Evolutionary conservation across 148 eudicot genomes (phyloP).

Genomic region (Rhododendron mucronatum): DNA sequence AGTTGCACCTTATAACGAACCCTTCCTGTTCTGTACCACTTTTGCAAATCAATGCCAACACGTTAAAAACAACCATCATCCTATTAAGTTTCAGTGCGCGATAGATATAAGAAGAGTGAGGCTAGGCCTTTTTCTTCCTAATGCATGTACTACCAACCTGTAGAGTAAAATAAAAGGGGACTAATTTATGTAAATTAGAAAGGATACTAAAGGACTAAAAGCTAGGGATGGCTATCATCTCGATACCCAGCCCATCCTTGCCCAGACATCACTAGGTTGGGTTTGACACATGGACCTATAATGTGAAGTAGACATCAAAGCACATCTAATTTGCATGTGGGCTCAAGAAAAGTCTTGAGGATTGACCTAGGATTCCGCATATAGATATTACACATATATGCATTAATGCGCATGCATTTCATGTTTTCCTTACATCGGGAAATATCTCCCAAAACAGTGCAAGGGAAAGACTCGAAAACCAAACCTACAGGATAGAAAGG

Average conservation of each 20-base stretch:
- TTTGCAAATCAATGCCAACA: background rate
- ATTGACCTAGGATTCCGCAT: background rate
- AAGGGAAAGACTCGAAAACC: background rate
- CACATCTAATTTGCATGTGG: background rate
- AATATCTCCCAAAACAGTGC: background rate
- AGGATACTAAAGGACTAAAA: background rate
- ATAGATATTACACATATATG: background rate
- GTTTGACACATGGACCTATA: background rate
- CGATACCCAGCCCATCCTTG: background rate
- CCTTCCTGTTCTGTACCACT: background rate
- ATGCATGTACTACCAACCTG: background rate
- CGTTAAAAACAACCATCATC: background rate
- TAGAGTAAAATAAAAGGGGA: background rate
- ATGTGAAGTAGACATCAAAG: background rate
- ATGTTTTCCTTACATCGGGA: background rate
- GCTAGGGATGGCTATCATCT: constrained; percentile 1
- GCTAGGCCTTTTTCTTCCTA: background rate
- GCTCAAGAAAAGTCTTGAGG: background rate
- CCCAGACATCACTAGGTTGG: background rate
- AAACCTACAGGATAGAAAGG: background rate
- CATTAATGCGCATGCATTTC: background rate
- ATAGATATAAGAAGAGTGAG: background rate
- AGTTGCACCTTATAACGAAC: background rate
- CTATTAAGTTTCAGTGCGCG: background rate
- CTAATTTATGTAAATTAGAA: background rate